Conservation (phyloP, 257 asterid species). For the Scutellaria barbata region DNA sequence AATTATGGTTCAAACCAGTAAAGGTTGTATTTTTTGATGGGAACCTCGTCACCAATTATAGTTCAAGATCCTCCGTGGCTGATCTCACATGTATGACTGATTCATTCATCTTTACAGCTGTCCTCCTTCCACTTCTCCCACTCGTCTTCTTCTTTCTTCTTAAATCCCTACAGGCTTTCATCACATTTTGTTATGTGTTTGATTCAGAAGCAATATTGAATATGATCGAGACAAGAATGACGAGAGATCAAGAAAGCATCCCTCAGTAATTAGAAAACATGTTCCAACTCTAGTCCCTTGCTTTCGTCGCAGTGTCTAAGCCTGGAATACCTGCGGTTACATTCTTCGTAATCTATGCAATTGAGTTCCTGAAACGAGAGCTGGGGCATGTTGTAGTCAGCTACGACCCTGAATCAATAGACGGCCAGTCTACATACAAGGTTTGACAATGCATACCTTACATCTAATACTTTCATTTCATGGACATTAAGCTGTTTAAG, state of each 20-base stretch:
- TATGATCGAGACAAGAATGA: background rate
- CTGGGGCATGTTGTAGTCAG: background rate
- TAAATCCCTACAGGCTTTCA: background rate
- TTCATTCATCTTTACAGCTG: constrained; percentile 30
- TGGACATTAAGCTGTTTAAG: background rate
- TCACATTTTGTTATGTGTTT: constrained; percentile 6
- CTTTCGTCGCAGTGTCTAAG: background rate
- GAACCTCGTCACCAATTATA: constrained; percentile 10
- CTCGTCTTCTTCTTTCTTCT: background rate
- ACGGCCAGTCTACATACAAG: background rate
- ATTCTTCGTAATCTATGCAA: background rate
- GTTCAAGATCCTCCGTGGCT: constrained; percentile 40
- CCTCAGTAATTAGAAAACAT: background rate
- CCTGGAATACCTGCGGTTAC: constrained; percentile 8
- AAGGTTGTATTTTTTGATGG: too few species aligned
- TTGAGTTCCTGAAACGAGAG: background rate
- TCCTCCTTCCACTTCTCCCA: background rate
- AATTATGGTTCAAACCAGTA: background rate
- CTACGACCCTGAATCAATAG: background rate
- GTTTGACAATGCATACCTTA: background rate
- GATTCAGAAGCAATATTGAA: background rate
- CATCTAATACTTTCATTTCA: background rate
- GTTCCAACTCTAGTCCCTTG: background rate
- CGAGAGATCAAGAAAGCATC: background rate
- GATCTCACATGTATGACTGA: constrained; percentile 39